A percentile compares a stretch with the other conserved stretches of the same genome.
Evolutionary conservation across 140 eudicot species (phyloP).

Genomic region (Anethum foeniculum): DNA sequence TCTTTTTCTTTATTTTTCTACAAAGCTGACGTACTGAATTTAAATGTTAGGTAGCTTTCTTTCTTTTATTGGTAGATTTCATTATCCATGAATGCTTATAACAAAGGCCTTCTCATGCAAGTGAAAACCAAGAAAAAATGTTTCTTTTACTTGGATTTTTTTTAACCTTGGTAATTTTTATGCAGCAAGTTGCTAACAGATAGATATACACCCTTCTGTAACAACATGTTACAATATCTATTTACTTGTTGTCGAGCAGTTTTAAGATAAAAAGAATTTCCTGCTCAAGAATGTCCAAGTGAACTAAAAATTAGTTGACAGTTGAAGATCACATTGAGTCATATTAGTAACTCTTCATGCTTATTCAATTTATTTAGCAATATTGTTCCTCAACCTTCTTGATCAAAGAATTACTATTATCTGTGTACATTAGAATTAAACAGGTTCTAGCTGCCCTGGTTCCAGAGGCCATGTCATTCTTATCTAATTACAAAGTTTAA

Average conservation of each 20-base stretch:
- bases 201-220: background rate
- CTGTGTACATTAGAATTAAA: background rate
- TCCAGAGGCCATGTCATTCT: background rate
- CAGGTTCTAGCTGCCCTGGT: background rate
- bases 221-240: background rate
- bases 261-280: background rate
- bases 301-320: background rate
- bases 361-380: background rate
- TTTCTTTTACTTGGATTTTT: background rate
- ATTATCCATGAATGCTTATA: background rate
- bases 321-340: background rate
- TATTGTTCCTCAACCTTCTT: background rate
- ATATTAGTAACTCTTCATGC: background rate
- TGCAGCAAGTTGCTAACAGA: background rate
- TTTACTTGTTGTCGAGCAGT: background rate
- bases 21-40: background rate
- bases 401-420: background rate
- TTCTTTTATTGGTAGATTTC: background rate
- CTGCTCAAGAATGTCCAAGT: background rate
- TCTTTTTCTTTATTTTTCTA: background rate
- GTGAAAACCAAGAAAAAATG: background rate
- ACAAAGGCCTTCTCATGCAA: background rate
- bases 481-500: background rate
- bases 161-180: background rate
- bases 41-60: background rate